Conservation (phyloP, 1,139 yeast genomes). For the Yamadazyma sp. region DNA sequence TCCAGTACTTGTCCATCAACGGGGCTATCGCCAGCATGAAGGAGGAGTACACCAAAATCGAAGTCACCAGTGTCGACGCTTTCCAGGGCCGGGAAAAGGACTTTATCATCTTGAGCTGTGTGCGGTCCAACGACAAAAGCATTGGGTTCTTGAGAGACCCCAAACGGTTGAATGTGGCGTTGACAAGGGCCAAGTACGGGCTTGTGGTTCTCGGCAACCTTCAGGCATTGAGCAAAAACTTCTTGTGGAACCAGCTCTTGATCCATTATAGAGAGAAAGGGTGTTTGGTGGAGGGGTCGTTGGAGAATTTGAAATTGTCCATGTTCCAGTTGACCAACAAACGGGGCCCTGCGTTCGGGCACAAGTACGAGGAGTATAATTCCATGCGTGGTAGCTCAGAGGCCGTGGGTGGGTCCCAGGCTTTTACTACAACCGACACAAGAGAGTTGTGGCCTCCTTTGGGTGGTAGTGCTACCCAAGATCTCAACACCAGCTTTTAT, state of each 20-base stretch:
- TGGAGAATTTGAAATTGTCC: slow-evolving; percentile 75
- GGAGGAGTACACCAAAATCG: slow-evolving; percentile 69
- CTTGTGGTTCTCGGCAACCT: slow-evolving; percentile 84
- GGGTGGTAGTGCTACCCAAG: slow-evolving; percentile 8
- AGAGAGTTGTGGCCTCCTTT: slow-evolving; percentile 25
- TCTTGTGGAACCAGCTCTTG: slow-evolving; percentile 78
- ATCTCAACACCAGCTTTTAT: slow-evolving; percentile 43
- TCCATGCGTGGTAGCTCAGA: too few relatives aligned
- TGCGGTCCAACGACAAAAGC: slow-evolving; percentile 82
- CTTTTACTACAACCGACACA: slow-evolving; percentile 1
- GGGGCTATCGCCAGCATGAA: slow-evolving; percentile 60
- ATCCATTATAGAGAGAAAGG: slow-evolving; percentile 82
- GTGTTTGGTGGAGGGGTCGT: slow-evolving; percentile 88
- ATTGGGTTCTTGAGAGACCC: slow-evolving; percentile 92
- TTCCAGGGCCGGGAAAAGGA: slow-evolving; percentile 97
- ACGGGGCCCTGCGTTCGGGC: not conserved
- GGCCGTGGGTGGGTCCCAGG: not conserved
- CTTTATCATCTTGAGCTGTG: slow-evolving; percentile 85
- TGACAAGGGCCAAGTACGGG: slow-evolving; percentile 90
- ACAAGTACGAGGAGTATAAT: not conserved
- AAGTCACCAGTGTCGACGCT: slow-evolving; percentile 91
- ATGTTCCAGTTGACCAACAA: slow-evolving; percentile 52
- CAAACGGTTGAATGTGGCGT: slow-evolving; percentile 86
- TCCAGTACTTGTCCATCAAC: slow-evolving; percentile 75
- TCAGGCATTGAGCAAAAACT: slow-evolving; percentile 66